These are phyloP conservation scores for Cornus kousa DNA, from an alignment of 148 eudicot species.

Conservation along the genomic window DNA sequence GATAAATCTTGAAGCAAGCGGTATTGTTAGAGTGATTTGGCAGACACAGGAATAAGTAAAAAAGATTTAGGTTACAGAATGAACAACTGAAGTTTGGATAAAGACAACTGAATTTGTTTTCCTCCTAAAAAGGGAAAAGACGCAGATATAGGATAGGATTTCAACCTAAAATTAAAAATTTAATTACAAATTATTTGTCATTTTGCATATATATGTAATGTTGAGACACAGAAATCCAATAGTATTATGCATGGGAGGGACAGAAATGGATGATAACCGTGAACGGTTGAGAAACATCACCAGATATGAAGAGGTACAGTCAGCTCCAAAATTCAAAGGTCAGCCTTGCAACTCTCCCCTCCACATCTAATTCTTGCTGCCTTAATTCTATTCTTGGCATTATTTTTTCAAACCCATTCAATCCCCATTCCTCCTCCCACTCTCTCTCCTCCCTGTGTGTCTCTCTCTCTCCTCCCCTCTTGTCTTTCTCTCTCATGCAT, in stretches of 20 bases:
- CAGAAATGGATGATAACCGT: no score
- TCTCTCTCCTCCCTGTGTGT: not conserved
- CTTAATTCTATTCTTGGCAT: constrained; percentile 11
- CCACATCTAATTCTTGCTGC: not conserved
- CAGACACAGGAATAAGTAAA: not conserved
- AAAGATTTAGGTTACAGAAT: no score
- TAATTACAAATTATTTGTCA: not conserved
- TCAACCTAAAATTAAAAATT: no score
- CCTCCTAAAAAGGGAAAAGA: no score
- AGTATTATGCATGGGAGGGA: no score
- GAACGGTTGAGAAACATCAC: no score
- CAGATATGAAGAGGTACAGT: not conserved
- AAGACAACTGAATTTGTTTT: no score
- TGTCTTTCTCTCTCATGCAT: not conserved
- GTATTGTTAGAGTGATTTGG: no score
- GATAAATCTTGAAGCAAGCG: no score
- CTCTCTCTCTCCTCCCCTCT: constrained; percentile 8
- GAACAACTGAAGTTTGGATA: no score
- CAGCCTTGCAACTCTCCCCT: constrained; percentile 1
- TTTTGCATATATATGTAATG: not conserved
- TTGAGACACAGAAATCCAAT: not conserved
- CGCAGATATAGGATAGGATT: no score
- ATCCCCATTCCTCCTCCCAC: not conserved
- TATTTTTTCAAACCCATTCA: not conserved
- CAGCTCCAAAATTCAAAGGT: constrained; percentile 1